Base-by-base conservation (phyloP, 495 filamentous ascomycete species). In the Aspergillus diversus region DNA sequence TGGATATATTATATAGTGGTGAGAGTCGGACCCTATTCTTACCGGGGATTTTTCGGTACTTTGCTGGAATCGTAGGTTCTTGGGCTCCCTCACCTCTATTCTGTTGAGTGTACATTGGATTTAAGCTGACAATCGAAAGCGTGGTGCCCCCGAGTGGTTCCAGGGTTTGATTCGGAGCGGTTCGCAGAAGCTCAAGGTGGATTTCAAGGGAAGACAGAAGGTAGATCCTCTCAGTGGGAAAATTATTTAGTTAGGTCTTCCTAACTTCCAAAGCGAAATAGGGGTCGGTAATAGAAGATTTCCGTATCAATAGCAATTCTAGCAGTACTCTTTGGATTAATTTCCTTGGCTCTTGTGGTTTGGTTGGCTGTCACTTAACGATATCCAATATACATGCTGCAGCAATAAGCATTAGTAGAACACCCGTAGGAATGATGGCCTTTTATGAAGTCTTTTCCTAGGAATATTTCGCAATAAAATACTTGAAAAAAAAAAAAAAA, bases 11-110 rank as follows among this genome's bases (percentile, higher is more conserved):
- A 21, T 68, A 76, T 47, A 73, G 72, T 57, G 72, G 73, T 4
- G 68, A 72, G 16, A 73, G 77, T 8, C 39, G 34, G 1, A 71
- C 67, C 0, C 67, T 77, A 8, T 73, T 69, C 37, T 54, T 80
- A 32, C 76, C 76, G 0, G 69, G 73, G 1, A 64, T 76, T 11
- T 75, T 72, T 60, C 59, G 73, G 5, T 68, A 67, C 33, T 53
- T 77, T 34, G 62, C 72, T n/a, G 71, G 67, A 33, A 27, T 77
- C 61, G 73, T 78, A 61, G 66, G 77, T 67, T 39, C 16, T 33
- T 48, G 2, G 21, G 21, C 52, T 9, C 32, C 21, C 46, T 46
- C 54, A 13, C 5, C 7, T 34, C 21, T 27, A 27, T 27, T 27
- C 21, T 27, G 21, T 27, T 27, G 2, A 27, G 21, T 27, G 2